These are phyloP conservation scores for Amanita exitialis DNA, from an alignment of 768 basidiomycete species.

Conservation along the genomic window DNA sequence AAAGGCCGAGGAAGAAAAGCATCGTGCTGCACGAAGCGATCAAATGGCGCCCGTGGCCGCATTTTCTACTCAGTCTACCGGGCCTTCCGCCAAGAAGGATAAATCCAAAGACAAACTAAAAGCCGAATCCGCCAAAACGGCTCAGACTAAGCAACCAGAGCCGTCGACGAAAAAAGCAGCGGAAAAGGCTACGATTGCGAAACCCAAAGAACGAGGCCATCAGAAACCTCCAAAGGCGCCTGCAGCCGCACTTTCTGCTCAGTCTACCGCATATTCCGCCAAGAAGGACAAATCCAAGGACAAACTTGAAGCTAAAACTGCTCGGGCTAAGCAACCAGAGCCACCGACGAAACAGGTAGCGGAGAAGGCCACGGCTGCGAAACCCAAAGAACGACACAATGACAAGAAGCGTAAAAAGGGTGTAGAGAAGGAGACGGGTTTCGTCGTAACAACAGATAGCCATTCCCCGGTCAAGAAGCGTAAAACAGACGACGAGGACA, in stretches of 20 bases:
- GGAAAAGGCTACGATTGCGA: neutral
- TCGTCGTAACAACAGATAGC: too few species aligned
- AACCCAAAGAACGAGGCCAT: too few species aligned
- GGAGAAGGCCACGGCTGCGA: neutral
- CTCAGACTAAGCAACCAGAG: slow-evolving; percentile 13
- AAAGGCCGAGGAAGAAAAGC: neutral
- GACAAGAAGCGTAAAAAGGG: too few species aligned
- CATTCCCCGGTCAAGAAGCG: neutral
- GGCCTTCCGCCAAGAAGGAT: neutral
- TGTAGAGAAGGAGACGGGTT: too few species aligned
- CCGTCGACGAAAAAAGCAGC: slow-evolving; percentile 11
- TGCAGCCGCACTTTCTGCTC: neutral
- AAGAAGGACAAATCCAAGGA: neutral
- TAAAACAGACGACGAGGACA: neutral
- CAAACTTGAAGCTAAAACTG: slow-evolving; percentile 3
- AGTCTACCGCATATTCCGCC: neutral
- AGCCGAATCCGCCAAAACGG: neutral
- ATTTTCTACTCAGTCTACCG: neutral
- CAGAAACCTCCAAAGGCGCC: too few species aligned
- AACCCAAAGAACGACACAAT: neutral
- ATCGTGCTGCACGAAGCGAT: slow-evolving; percentile 1
- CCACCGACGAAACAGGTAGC: slow-evolving; percentile 11
- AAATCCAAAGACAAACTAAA: slow-evolving; percentile 2
- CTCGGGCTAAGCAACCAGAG: slow-evolving; percentile 13
- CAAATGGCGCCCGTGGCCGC: slow-evolving; percentile 6